Evolutionary conservation across 768 basidiomycete species (phyloP).

Genomic region (Russula earlei): DNA sequence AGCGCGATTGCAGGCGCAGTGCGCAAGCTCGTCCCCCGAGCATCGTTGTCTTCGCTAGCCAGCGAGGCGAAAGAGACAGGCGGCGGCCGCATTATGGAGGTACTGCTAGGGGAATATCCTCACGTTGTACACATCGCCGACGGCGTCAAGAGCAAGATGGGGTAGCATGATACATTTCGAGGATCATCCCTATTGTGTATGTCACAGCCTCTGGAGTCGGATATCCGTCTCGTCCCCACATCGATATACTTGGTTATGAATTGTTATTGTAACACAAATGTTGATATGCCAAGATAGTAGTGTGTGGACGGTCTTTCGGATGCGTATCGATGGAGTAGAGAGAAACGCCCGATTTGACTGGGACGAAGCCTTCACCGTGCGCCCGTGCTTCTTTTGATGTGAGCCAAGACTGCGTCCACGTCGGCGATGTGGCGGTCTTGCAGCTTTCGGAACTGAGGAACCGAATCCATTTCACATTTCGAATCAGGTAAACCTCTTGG

Average conservation of each 20-base stretch:
- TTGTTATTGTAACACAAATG: neutral
- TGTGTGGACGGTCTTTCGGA: neutral
- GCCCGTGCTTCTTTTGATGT: slow-evolving; percentile 49
- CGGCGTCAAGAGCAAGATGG: neutral
- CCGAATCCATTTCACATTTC: neutral
- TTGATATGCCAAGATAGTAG: neutral
- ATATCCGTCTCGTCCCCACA: neutral
- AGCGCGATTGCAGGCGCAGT: slow-evolving; percentile 54
- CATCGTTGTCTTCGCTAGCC: slow-evolving; percentile 47
- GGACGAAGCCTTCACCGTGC: slow-evolving; percentile 14
- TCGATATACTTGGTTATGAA: neutral
- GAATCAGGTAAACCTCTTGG: neutral
- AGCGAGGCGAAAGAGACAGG: slow-evolving; percentile 34
- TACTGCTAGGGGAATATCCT: neutral
- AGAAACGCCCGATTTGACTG: neutral
- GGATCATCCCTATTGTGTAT: neutral
- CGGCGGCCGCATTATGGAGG: slow-evolving; percentile 16
- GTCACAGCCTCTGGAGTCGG: neutral
- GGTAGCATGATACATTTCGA: neutral
- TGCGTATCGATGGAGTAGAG: no score
- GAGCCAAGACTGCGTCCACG: slow-evolving; percentile 54
- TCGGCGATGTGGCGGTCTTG: slow-evolving; percentile 52
- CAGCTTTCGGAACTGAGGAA: slow-evolving; percentile 64
- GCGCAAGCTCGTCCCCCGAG: slow-evolving; percentile 48
- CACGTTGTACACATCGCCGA: neutral